Percentiles rank a stretch among this genome's conserved stretches.
phyloP scores from a whole-genome alignment of 2,329 filamentous ascomycete genomes.

The Fusarium algeriense region DNA sequence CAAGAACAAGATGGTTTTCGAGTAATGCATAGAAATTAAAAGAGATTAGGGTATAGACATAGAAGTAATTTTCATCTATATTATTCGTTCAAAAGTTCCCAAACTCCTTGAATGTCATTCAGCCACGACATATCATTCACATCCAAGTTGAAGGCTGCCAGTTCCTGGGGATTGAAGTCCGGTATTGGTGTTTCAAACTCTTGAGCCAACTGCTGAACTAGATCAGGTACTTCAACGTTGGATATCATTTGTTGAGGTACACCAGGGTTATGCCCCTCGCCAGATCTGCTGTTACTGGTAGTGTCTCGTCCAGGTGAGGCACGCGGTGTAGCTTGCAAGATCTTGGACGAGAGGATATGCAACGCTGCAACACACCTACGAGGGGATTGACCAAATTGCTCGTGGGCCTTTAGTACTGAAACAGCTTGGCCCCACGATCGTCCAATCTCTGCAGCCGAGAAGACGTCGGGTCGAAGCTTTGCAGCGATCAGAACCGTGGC shows the following conservation, averaged over 20 bases:
- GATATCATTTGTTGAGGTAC: background rate
- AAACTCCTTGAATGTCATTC: slow-evolving; percentile 50
- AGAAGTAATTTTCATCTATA: background rate
- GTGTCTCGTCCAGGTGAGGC: background rate
- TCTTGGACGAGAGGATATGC: slow-evolving; percentile 52
- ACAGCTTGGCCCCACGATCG: slow-evolving; percentile 52
- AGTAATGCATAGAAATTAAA: slow-evolving; percentile 32
- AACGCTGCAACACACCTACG: slow-evolving; percentile 51
- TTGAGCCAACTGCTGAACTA: slow-evolving; percentile 36
- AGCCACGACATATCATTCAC: slow-evolving; percentile 52
- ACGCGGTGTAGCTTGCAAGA: slow-evolving; percentile 41
- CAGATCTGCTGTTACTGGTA: background rate
- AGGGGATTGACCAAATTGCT: slow-evolving; percentile 51
- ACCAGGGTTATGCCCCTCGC: background rate
- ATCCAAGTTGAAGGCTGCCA: slow-evolving; percentile 49
- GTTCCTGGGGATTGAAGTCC: slow-evolving; percentile 40
- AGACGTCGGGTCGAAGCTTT: slow-evolving; percentile 51
- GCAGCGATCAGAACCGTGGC: slow-evolving; percentile 54
- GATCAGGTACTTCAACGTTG: slow-evolving; percentile 19
- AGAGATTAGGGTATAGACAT: background rate
- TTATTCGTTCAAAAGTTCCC: slow-evolving; percentile 48
- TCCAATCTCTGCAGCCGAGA: slow-evolving; percentile 44
- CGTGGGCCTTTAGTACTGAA: slow-evolving; percentile 50
- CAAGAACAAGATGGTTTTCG: slow-evolving; percentile 56
- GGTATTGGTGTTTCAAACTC: slow-evolving; percentile 41